Evolutionary conservation across 768 basidiomycete genomes (phyloP).

Genomic region (Lepiota venenata): DNA sequence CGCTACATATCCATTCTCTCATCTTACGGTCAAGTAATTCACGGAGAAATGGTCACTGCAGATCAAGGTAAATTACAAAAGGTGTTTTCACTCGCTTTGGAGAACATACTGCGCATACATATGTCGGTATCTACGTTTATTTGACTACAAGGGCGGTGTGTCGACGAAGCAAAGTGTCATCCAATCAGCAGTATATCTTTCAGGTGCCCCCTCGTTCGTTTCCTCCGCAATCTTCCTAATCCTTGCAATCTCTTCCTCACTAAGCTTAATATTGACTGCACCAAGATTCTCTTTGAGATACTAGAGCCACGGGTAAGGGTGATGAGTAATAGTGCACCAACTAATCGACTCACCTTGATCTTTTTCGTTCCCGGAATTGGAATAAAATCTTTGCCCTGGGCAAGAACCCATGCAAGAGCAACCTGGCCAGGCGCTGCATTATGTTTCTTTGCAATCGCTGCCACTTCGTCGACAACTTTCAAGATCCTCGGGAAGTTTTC

Average conservation of each 20-base stretch:
- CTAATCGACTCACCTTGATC: constrained; percentile 24
- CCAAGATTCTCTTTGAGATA: constrained; percentile 43
- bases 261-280: constrained; percentile 30
- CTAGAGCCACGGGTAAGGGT: constrained; percentile 13
- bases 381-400: constrained; percentile 43
- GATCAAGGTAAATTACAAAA: not conserved
- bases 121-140: too few relatives aligned
- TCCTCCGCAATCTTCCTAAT: constrained; percentile 32
- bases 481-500: constrained; percentile 47
- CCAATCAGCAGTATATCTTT: constrained; percentile 21
- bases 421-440: constrained; percentile 43
- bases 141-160: not conserved
- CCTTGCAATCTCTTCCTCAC: constrained; percentile 30
- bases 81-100: not conserved
- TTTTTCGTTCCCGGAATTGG: constrained; percentile 47
- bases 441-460: constrained; percentile 34
- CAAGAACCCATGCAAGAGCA: constrained; percentile 47
- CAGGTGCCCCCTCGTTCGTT: constrained; percentile 26
- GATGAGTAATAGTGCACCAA: too few relatives aligned
- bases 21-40: too few relatives aligned
- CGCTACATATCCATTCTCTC: too few relatives aligned
- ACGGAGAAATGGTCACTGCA: too few relatives aligned
- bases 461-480: constrained; percentile 37
- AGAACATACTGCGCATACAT: too few relatives aligned
- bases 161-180: not conserved